A percentile compares a stretch with the other conserved stretches of the same genome.
Evolutionary conservation across 2,329 filamentous ascomycete species (phyloP).

Genomic region (Calonectria pteridis): DNA sequence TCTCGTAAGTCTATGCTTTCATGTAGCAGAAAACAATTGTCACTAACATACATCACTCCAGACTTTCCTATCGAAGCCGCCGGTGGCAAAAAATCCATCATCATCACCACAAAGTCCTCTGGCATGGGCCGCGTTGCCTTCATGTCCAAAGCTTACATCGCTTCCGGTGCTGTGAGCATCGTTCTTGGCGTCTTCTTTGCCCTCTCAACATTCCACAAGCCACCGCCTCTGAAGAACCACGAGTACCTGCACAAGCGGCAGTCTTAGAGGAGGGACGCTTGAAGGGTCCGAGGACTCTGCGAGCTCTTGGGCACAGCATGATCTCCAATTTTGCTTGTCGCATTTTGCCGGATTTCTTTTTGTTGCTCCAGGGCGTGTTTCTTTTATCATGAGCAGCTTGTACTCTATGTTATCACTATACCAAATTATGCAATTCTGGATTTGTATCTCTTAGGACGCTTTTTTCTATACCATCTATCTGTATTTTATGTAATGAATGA

Average conservation of each 20-base stretch:
- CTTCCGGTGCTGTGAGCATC: background rate
- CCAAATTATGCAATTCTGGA: background rate
- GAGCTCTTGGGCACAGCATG: background rate
- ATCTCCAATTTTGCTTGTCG: background rate
- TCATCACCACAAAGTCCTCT: background rate
- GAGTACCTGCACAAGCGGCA: background rate
- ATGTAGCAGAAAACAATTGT: background rate
- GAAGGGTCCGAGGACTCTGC: too few relatives aligned
- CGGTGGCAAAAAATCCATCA: slow-evolving; percentile 1
- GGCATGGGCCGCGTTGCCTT: background rate
- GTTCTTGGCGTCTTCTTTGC: background rate
- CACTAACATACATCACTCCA: background rate
- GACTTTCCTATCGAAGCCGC: background rate
- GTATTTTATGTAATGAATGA: background rate
- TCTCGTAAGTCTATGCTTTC: background rate
- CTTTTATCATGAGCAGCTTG: background rate
- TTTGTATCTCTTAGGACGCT: background rate
- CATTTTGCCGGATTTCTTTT: background rate
- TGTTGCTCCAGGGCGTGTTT: background rate
- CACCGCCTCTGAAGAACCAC: background rate
- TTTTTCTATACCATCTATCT: slow-evolving; percentile 1
- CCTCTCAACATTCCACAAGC: background rate
- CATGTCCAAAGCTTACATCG: slow-evolving; percentile 1
- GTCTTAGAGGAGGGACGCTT: background rate
- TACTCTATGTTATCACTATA: slow-evolving; percentile 2